Percentiles rank a stretch among this genome's conserved stretches.
These are phyloP conservation scores for Conringia planisiliqua DNA, from an alignment of 345 rosid genomes.

Conservation along the genomic window DNA sequence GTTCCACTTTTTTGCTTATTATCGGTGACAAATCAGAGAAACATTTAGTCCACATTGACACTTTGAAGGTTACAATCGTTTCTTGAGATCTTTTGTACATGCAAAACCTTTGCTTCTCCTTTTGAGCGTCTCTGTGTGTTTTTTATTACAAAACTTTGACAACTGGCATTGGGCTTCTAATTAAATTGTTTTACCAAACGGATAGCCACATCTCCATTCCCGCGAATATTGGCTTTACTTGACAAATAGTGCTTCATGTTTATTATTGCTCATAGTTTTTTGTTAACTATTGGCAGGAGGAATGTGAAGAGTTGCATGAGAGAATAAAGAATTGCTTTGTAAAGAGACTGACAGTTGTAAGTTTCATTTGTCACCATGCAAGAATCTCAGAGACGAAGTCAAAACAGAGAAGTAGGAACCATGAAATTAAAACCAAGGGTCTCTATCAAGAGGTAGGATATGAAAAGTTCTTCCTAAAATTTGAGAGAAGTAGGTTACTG, in stretches of 20 bases:
- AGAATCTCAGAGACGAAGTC: not conserved
- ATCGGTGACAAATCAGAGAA: not conserved
- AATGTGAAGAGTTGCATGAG: constrained; percentile 61
- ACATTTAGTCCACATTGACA: constrained; percentile 44
- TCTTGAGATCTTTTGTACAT: not conserved
- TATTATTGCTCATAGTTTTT: not conserved
- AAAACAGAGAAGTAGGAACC: not conserved
- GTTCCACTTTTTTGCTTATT: not conserved
- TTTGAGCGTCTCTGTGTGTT: not conserved
- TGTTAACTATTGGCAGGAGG: constrained; percentile 56
- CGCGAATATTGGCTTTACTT: not conserved
- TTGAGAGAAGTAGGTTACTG: not conserved
- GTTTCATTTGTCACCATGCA: constrained; percentile 26
- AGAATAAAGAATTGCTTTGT: constrained; percentile 55
- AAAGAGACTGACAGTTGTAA: constrained; percentile 63
- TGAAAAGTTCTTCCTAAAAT: not conserved
- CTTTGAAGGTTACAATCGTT: constrained; percentile 46
- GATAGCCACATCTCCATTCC: not conserved
- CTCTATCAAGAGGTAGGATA: not conserved
- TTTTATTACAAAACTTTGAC: not conserved
- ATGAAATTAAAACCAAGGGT: not conserved
- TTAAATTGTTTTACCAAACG: not conserved
- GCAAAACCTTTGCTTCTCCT: not conserved
- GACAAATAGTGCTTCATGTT: not conserved
- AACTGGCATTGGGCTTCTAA: not conserved